Base-by-base conservation (phyloP, 768 basidiomycete species). In the Russula sp. region DNA sequence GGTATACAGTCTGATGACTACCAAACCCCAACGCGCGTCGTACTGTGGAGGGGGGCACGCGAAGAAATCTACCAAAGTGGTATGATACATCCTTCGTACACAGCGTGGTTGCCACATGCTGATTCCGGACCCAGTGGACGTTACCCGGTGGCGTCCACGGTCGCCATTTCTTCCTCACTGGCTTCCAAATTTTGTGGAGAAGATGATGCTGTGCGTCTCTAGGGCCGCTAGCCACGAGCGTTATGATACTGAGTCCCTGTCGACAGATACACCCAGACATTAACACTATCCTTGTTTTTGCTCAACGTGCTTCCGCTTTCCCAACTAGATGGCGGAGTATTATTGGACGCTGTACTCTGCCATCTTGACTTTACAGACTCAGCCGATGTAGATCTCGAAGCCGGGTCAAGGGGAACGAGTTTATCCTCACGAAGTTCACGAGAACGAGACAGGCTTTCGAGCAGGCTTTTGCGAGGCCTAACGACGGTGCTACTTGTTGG, bases 261-360 rank as follows among this genome's bases (percentile, higher is more conserved):
- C 22, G 35, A 16, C 47, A 88, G 89, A 64, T 89, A 89, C 63
- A 73, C 85, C 63, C 74, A 76, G 39, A 82, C 83, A 69, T 79
- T 89, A 2, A 84, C 85, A n/a, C 72, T 94, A 37, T 93, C 91
- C 3, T 77, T 95, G 1, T 93, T 83, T 72, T 74, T 93, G 61
- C 85, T 94, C 76, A 95, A 95, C 71, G 80, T 91, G 32, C 78
- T 94, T 27, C 91, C 93, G 0, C 71, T 94, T 39, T 81, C 82
- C 2, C 75, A 77, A 53, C 77, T 94, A 20, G 93, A 95, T 64
- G 93, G 93, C 32, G 74, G 78, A 8, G 81, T 86, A 66, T 75
- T 88, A 20, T 76, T 91, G 9, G 71, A 69, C 9, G 69, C 66
- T 32, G 59, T 75, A 42, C 59, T 75, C 13, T 73, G 40, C 31